A percentile compares a stretch with the other conserved stretches of the same genome.
Evolutionary conservation across 495 filamentous ascomycete species (phyloP).

Genomic region (Aspergillus sclerotioniger): DNA sequence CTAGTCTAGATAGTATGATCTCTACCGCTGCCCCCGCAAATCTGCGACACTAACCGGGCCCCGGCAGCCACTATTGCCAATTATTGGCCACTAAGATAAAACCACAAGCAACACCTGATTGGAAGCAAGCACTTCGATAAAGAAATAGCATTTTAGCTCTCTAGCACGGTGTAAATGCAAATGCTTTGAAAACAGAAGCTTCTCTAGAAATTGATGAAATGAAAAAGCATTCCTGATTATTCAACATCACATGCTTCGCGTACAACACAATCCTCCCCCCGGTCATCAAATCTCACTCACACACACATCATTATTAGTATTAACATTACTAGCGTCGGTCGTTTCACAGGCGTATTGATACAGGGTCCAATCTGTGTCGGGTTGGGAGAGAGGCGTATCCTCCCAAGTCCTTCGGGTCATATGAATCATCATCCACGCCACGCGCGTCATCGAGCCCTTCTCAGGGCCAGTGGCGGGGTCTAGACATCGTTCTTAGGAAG

Average conservation of each 20-base stretch:
- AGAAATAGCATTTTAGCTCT: no score
- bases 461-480: not conserved
- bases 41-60: not conserved
- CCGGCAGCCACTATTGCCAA: constrained; percentile 18
- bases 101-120: not conserved
- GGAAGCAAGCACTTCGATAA: no score
- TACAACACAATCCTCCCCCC: no score
- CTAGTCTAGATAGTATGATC: no score
- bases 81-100: constrained; percentile 9
- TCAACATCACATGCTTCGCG: not conserved
- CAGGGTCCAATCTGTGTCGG: constrained; percentile 2
- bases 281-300: no score
- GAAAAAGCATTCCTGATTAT: not conserved
- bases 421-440: constrained; percentile 24
- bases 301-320: not conserved
- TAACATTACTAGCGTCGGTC: not conserved
- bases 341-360: constrained; percentile 6
- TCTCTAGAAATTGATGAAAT: no score
- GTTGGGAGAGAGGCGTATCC: not conserved
- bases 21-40: not conserved
- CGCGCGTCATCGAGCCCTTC: constrained; percentile 15
- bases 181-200: no score
- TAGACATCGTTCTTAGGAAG: constrained; percentile 9
- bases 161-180: no score
- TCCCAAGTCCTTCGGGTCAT: not conserved